Percentiles rank a stretch among this genome's conserved stretches.
phyloP scores from a whole-genome alignment of 1,139 yeast species.

The Kodamaea derodonti region DNA sequence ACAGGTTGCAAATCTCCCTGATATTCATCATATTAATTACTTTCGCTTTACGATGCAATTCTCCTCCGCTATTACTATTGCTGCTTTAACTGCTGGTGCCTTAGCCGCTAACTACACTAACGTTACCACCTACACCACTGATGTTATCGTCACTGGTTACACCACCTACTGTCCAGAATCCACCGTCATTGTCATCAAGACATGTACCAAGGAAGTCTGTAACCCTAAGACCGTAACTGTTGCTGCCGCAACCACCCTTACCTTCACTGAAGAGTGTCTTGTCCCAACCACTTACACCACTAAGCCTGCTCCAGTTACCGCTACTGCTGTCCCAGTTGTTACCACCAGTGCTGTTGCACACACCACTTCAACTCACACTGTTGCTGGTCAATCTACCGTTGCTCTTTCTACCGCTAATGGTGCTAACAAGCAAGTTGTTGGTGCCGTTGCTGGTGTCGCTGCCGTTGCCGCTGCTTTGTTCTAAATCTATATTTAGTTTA shows the following conservation, averaged over 20 bases:
- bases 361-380: constrained; percentile 3
- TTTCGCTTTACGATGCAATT: constrained; percentile 12
- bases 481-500: constrained; percentile 6
- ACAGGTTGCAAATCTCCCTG: not conserved
- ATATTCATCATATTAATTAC: not conserved
- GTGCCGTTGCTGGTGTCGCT: constrained; percentile 18
- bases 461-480: constrained; percentile 20
- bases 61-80: constrained; percentile 12
- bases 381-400: not conserved
- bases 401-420: constrained; percentile 12
- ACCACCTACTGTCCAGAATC: constrained; percentile 61
- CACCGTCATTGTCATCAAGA: constrained; percentile 50
- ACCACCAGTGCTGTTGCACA: constrained; percentile 7
- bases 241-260: constrained; percentile 49
- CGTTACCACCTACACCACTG: constrained; percentile 18
- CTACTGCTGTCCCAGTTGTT: constrained; percentile 9
- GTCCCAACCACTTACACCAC: constrained; percentile 43
- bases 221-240: constrained; percentile 44
- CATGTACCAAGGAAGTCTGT: constrained; percentile 26
- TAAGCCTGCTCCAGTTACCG: constrained; percentile 5
- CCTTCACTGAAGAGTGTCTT: constrained; percentile 63
- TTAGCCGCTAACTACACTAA: constrained; percentile 12
- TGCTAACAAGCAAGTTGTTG: constrained; percentile 14
- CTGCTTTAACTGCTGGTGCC: constrained; percentile 12
- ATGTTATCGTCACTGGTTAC: constrained; percentile 49